Base-by-base conservation (phyloP, 2,329 filamentous ascomycete species). In the Aureobasidium sp. region DNA sequence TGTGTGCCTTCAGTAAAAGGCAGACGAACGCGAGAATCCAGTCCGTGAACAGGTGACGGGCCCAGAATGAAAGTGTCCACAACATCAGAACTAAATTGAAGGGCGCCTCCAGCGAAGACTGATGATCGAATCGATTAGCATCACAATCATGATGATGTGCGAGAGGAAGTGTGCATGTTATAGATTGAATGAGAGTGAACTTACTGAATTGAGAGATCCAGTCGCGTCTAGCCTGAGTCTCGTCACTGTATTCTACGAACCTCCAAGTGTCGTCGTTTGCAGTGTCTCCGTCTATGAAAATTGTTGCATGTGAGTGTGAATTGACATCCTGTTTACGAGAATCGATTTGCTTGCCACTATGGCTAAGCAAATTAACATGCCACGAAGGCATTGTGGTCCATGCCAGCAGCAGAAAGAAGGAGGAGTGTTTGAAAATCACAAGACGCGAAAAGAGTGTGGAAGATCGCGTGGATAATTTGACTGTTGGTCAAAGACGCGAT, bases 181-280 rank as follows among this genome's bases (percentile, higher is more conserved):
- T 15, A 34, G 20, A n/a, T 20, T 9, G 26, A 27, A 53, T 26
- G 12, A 9, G n/a, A 9, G 37, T n/a, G 5, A n/a, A 37, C 60
- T 48, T 43, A 62, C 60, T 32, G 43, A 62, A 41, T 12, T 56
- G 41, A 41, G 29, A 56, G 39, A 62, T 26, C 48, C 50, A 62
- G 12, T 55, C 48, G 51, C 32, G 20, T 17, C 44, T 62, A 62
- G 24, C 32, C 26, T 62, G 60, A 15, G 60, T 62, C 29, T 62
- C 43, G 24, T 56, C 60, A 32, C 32, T 17, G 34, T 27, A 47
- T 5, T 20, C 2, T 5, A 32, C 47, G 17, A 62, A 56, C 9
- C 26, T 29, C 60, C 50, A 62, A 12, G 50, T 41, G 17, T 20
- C 34, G 9, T 13, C 20, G 17, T 12, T 2, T 5, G 44, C 8